Conservation (phyloP, 805 yeast genomes). For the Lipomyces anomalus region DNA sequence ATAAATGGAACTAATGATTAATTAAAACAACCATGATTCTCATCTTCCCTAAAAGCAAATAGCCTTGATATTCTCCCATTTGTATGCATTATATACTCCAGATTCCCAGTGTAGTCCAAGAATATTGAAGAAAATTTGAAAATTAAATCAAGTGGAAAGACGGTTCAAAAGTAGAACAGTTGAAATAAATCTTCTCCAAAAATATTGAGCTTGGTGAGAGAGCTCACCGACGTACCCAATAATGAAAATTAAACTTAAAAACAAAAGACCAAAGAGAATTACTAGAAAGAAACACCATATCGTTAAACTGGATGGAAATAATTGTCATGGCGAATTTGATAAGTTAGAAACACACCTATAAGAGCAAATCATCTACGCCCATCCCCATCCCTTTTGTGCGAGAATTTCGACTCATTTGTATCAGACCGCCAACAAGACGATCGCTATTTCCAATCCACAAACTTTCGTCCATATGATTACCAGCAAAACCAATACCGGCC, state of each 20-base stretch:
- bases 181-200: no score
- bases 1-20: not conserved
- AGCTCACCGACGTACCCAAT: not conserved
- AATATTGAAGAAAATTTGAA: no score
- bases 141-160: no score
- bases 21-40: no score
- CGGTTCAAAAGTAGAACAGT: not conserved
- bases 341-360: not conserved
- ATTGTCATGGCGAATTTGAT: no score
- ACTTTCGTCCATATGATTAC: no score
- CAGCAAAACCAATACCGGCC: conserved; percentile 42
- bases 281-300: not conserved
- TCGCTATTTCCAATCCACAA: conserved; percentile 53
- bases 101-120: no score
- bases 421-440: conserved; percentile 51
- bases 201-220: not conserved
- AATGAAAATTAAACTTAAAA: not conserved
- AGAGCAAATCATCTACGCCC: not conserved
- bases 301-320: no score
- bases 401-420: conserved; percentile 41
- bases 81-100: no score
- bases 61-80: no score
- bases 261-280: not conserved
- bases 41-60: no score
- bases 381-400: not conserved